Percentiles rank a stretch among this genome's conserved stretches.
Conservation (phyloP, 176 grass and related monocot genomes). For the Lolium rigidum region DNA sequence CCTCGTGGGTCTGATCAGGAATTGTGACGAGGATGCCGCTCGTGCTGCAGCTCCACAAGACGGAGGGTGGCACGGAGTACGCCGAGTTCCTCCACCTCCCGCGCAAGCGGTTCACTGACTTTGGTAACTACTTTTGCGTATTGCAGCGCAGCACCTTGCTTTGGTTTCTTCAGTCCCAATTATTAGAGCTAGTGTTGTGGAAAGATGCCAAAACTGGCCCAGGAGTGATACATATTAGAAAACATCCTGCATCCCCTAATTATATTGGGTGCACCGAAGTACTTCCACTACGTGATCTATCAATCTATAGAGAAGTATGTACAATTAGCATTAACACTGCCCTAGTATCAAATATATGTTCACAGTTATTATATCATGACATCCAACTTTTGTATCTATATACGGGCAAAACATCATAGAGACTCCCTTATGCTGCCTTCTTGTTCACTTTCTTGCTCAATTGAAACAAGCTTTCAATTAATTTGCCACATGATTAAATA, state of each 20-base stretch:
- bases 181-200: background rate
- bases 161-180: slow-evolving; percentile 13
- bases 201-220: background rate
- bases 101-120: slow-evolving; percentile 80
- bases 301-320: background rate
- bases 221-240: background rate
- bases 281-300: background rate
- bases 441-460: background rate
- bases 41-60: slow-evolving; percentile 98
- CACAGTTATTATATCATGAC: background rate
- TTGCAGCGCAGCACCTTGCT: background rate
- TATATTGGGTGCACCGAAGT: background rate
- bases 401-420: background rate
- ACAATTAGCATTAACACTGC: background rate
- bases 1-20: slow-evolving; percentile 52
- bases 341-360: background rate
- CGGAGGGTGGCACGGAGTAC: slow-evolving; percentile 77
- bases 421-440: background rate
- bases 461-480: background rate
- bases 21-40: slow-evolving; percentile 97
- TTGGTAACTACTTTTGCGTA: slow-evolving; percentile 58
- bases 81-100: slow-evolving; percentile 93
- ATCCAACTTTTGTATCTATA: background rate
- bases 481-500: background rate
- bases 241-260: background rate